Evolutionary conservation across 129 eudicot species (phyloP).

Genomic region (Artemisia argyi): DNA sequence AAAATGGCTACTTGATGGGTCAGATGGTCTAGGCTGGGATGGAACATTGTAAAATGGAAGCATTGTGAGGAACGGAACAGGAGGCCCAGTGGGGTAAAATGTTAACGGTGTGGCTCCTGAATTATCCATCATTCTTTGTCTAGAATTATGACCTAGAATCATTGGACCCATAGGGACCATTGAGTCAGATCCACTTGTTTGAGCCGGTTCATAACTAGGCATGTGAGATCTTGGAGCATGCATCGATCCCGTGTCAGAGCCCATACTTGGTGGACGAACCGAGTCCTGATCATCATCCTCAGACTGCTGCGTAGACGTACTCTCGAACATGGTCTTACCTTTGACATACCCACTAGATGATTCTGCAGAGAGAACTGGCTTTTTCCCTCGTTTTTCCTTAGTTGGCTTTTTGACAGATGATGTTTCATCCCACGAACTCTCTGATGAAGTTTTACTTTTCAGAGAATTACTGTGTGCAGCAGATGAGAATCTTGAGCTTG

Average conservation of each 20-base stretch:
- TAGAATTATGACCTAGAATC: slow-evolving; percentile 57
- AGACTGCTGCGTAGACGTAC: slow-evolving; percentile 26
- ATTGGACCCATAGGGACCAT: slow-evolving; percentile 57
- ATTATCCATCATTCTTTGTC: slow-evolving; percentile 62
- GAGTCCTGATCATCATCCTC: slow-evolving; percentile 56
- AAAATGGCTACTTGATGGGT: slow-evolving; percentile 50
- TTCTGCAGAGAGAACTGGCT: slow-evolving; percentile 37
- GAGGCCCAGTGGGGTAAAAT: slow-evolving; percentile 96
- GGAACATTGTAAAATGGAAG: slow-evolving; percentile 59
- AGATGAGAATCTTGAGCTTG: slow-evolving; percentile 71
- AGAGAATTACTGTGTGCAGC: slow-evolving; percentile 63
- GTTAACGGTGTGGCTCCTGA: slow-evolving; percentile 55
- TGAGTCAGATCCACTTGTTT: slow-evolving; percentile 71
- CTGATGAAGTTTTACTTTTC: slow-evolving; percentile 86
- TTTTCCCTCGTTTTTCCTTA: slow-evolving; percentile 72
- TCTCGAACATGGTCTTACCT: slow-evolving; percentile 57
- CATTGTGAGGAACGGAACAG: slow-evolving; percentile 90
- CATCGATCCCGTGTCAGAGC: slow-evolving; percentile 43
- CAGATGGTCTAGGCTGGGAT: slow-evolving; percentile 54
- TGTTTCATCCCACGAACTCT: slow-evolving; percentile 90
- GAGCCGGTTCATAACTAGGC: slow-evolving; percentile 54
- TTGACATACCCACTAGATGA: slow-evolving; percentile 47
- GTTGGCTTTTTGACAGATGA: slow-evolving; percentile 51
- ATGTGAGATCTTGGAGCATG: slow-evolving; percentile 37
- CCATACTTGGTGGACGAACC: slow-evolving; percentile 31